Evolutionary conservation across 164 flowering plant genomes (phyloP).

Genomic region (Vitis rupestris): DNA sequence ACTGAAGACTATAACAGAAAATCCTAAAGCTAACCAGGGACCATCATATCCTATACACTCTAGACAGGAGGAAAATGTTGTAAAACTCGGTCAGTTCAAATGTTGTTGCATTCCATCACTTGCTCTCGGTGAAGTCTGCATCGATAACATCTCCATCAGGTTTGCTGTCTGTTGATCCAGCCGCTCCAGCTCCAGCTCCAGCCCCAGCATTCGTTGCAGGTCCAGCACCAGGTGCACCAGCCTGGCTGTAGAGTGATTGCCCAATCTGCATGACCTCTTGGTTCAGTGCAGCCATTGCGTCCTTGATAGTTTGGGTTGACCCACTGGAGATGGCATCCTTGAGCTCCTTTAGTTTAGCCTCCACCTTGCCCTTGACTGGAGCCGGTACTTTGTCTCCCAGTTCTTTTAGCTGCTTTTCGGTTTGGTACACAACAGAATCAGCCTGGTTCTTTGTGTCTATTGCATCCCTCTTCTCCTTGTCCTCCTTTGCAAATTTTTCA

Average conservation of each 20-base stretch:
- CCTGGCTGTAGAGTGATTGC: constrained; percentile 49
- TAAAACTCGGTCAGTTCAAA: no score
- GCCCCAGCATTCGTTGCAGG: no score
- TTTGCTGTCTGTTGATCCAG: constrained; percentile 27
- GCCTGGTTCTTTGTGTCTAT: constrained; percentile 63
- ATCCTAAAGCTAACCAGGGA: no score
- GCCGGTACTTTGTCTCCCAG: constrained; percentile 51
- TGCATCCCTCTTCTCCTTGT: constrained; percentile 58
- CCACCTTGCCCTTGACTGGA: constrained; percentile 51
- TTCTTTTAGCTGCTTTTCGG: constrained; percentile 57
- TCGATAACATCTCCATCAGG: constrained; percentile 53
- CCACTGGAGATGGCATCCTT: constrained; percentile 44
- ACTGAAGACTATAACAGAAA: no score
- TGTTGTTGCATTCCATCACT: constrained; percentile 13
- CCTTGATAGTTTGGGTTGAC: constrained; percentile 42
- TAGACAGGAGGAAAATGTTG: no score
- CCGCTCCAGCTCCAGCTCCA: constrained; percentile 31
- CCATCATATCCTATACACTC: no score
- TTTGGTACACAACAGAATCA: constrained; percentile 53
- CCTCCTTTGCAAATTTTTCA: constrained; percentile 50
- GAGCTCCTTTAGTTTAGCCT: constrained; percentile 44
- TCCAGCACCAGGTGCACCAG: constrained; percentile 36
- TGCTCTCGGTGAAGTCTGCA: constrained; percentile 57
- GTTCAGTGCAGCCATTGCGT: constrained; percentile 48
- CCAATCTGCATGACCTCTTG: constrained; percentile 59